These are phyloP conservation scores for Moricandia moricandioides DNA, from an alignment of 345 rosid species.

Conservation along the genomic window DNA sequence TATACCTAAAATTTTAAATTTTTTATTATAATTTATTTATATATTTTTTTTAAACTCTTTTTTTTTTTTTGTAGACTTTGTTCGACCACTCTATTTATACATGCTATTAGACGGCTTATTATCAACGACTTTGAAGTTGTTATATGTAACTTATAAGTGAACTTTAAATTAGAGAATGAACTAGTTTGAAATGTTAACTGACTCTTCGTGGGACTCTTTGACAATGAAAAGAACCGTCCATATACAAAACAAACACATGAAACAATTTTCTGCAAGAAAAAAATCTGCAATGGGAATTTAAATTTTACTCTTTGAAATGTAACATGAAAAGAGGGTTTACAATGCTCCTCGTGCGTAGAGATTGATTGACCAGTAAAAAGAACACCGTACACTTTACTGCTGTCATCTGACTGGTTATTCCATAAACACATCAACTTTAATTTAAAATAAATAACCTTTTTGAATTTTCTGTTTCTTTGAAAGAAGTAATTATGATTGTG, in stretches of 20 bases:
- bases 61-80: no score
- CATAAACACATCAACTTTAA: constrained; percentile 22
- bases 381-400: constrained; percentile 18
- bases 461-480: neutral
- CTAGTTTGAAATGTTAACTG: neutral
- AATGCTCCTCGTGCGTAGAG: constrained; percentile 21
- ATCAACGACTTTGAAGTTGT: neutral
- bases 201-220: neutral
- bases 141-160: neutral
- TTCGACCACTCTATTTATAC: no score
- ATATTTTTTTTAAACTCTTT: no score
- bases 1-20: no score
- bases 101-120: no score
- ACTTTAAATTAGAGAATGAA: neutral
- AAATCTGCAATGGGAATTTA: constrained; percentile 1
- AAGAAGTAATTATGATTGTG: neutral
- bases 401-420: constrained; percentile 26
- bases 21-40: no score
- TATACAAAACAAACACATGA: neutral
- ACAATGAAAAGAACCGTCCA: neutral
- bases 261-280: neutral
- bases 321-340: neutral
- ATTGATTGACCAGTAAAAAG: constrained; percentile 22
- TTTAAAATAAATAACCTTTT: constrained; percentile 21
- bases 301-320: constrained; percentile 20